Conservation (phyloP, 441 rosid species). For the Gossypium schwendimanii region DNA sequence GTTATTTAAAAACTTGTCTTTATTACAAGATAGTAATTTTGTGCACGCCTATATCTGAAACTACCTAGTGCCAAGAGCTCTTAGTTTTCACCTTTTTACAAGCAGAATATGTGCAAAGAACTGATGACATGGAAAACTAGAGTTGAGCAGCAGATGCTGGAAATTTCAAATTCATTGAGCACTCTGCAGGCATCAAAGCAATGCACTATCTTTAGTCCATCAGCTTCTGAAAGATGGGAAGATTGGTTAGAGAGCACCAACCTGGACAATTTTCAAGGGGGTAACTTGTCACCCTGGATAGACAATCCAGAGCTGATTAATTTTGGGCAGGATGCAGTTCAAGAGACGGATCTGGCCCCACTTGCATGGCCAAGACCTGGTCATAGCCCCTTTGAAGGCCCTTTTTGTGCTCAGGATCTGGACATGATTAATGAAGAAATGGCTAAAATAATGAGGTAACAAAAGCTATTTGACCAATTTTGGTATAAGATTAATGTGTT, state of each 20-base stretch:
- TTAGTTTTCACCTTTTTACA: constrained; percentile 1
- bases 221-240: constrained; percentile 69
- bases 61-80: background rate
- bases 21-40: background rate
- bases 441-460: constrained; percentile 61
- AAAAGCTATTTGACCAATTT: constrained; percentile 1
- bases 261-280: constrained; percentile 54
- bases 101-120: constrained; percentile 56
- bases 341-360: constrained; percentile 27
- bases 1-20: background rate
- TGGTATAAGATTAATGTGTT: background rate
- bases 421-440: constrained; percentile 46
- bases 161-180: constrained; percentile 52
- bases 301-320: constrained; percentile 37
- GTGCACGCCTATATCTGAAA: background rate
- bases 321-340: constrained; percentile 31
- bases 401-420: constrained; percentile 37
- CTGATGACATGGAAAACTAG: constrained; percentile 54
- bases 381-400: constrained; percentile 33
- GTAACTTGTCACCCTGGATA: constrained; percentile 52
- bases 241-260: constrained; percentile 62
- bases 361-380: constrained; percentile 36
- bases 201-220: constrained; percentile 41
- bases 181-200: constrained; percentile 49
- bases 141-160: constrained; percentile 58